Base-by-base conservation (phyloP, 345 rosid species). In the Camelina neglecta region DNA sequence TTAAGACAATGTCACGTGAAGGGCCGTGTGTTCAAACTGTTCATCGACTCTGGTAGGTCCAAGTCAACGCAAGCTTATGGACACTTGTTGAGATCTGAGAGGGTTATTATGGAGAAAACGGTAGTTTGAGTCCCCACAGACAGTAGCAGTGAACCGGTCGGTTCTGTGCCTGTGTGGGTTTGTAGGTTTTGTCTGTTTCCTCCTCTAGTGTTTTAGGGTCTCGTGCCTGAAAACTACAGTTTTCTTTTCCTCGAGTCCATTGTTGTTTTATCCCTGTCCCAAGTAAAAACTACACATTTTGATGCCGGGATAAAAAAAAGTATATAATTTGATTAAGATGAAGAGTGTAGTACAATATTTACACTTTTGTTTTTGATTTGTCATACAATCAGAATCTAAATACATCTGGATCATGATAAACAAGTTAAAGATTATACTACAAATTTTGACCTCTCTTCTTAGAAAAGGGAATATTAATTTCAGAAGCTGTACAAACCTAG, bases 61-160 rank as follows among this genome's bases (percentile, higher is more conserved):
- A 9, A 67, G 69, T 67, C 69, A 75, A 75, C 55, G 69, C 53
- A 39, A 68, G 18, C 20, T 18, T 18, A 12, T 65, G 45, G 67
- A 67, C 79, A 67, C 67, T 58, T 75, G 73, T 75, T 26, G 73
- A 2, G 10, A 29, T 49, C n/a, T 11, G 6, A 48, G 45, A 59
- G 60, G 67, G 33, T 58, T 59, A 73, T 49, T 36, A 51, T n/a
- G 45, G 44, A 67, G n/a, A 24, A 75, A 66, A 75, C 12, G 67
- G 74, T 60, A 6, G 15, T 38, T 49, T 20, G 54, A 49, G 68
- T 49, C 61, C 73, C 74, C 69, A 68, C 74, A 60, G 48, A 60
- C 63, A 68, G 42, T 60, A 51, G 56, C 63, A 68, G 74, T 51
- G 38, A 75, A 68, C 79, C 68, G 79, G 74, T 75, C 79, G 74